Percentiles rank a stretch among this genome's conserved stretches.
phyloP scores from a whole-genome alignment of 2,329 filamentous ascomycete species.

The Colletotrichum navitas region DNA sequence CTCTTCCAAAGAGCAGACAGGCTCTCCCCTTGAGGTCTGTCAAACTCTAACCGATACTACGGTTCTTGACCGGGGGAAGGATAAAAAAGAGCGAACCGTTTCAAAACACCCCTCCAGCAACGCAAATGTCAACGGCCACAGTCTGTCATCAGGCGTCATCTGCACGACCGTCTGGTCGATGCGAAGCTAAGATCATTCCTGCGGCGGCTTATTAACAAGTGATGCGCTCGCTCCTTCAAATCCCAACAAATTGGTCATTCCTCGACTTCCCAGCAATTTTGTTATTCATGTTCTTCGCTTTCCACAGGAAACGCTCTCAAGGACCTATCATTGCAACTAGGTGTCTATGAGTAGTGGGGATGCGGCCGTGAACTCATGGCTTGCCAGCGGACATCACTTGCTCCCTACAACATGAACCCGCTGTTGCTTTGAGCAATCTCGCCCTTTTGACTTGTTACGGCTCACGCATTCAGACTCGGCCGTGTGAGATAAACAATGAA shows the following conservation, averaged over 20 bases:
- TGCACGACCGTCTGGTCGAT: slow-evolving; percentile 9
- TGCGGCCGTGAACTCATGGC: background rate
- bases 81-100: slow-evolving; percentile 13
- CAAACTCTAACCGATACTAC: slow-evolving; percentile 1
- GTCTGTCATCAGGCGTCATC: slow-evolving; percentile 6
- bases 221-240: slow-evolving; percentile 1
- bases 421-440: background rate
- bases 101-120: slow-evolving; percentile 12
- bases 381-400: background rate
- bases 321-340: background rate
- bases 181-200: slow-evolving; percentile 7
- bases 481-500: slow-evolving; percentile 26
- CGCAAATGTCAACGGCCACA: slow-evolving; percentile 9
- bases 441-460: slow-evolving; percentile 8
- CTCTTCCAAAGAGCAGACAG: background rate
- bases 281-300: slow-evolving; percentile 3
- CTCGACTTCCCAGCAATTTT: background rate
- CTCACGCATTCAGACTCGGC: slow-evolving; percentile 4
- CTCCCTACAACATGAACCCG: background rate
- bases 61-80: background rate
- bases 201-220: slow-evolving; percentile 14
- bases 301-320: no score
- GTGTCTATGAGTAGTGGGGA: no score
- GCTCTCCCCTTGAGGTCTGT: background rate
- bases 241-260: background rate